Conservation (phyloP, 2,329 filamentous ascomycete species). For the Cercospora sp. region DNA sequence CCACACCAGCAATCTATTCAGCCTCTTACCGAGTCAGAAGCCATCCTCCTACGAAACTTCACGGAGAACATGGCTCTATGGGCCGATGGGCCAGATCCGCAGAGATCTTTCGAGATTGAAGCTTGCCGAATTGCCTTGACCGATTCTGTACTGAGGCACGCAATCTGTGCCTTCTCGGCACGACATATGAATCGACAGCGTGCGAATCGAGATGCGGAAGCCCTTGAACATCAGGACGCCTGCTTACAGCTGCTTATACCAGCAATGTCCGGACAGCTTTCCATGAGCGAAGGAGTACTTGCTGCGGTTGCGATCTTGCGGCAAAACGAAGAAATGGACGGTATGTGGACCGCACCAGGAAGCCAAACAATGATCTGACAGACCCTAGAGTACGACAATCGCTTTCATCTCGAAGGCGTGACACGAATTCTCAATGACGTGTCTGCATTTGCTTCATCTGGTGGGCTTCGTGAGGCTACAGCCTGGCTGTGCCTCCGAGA, state of each 20-base stretch:
- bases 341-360: background rate
- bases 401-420: slow-evolving; percentile 44
- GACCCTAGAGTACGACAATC: slow-evolving; percentile 38
- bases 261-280: slow-evolving; percentile 45
- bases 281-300: slow-evolving; percentile 50
- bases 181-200: slow-evolving; percentile 47
- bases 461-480: slow-evolving; percentile 44
- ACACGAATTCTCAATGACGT: slow-evolving; percentile 43
- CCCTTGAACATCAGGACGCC: slow-evolving; percentile 48
- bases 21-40: slow-evolving; percentile 12
- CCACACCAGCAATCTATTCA: background rate
- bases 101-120: slow-evolving; percentile 44
- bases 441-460: slow-evolving; percentile 41
- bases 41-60: slow-evolving; percentile 21
- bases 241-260: slow-evolving; percentile 51
- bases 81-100: slow-evolving; percentile 21
- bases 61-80: slow-evolving; percentile 24
- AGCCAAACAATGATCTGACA: background rate
- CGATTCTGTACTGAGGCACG: slow-evolving; percentile 50
- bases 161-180: slow-evolving; percentile 50
- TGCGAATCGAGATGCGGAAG: slow-evolving; percentile 44
- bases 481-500: slow-evolving; percentile 46
- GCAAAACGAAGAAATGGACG: slow-evolving; percentile 51
- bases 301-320: slow-evolving; percentile 53
- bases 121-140: slow-evolving; percentile 50